These are phyloP conservation scores for Annulohypoxylon moriforme DNA, from an alignment of 495 filamentous ascomycete species.

Conservation along the genomic window DNA sequence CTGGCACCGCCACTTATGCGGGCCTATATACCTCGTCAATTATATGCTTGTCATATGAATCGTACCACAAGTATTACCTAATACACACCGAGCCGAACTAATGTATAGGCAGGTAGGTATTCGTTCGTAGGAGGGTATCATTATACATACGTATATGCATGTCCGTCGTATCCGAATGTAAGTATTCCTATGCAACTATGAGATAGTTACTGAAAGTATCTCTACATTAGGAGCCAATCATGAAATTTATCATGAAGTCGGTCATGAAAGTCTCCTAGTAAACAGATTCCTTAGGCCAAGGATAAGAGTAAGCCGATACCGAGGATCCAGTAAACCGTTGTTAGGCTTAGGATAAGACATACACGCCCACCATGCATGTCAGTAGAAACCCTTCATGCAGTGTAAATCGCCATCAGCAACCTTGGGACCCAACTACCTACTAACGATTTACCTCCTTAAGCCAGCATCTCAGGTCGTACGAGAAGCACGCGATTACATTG, in stretches of 20 bases:
- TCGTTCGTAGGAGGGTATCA: background rate
- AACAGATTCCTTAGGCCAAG: background rate
- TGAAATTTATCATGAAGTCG: background rate
- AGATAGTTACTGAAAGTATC: background rate
- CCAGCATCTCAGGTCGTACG: background rate
- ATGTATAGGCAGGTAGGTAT: background rate
- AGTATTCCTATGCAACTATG: background rate
- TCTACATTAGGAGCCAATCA: background rate
- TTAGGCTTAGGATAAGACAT: conserved; percentile 3
- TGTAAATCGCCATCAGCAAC: background rate
- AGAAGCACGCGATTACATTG: background rate
- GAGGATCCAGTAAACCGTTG: background rate
- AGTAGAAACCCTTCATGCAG: background rate
- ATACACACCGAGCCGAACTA: background rate
- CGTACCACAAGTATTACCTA: background rate
- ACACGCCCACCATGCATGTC: background rate
- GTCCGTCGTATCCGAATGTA: background rate
- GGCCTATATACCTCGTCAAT: conserved; percentile 11
- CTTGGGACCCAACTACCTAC: background rate
- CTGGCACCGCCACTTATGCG: background rate
- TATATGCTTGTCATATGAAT: background rate
- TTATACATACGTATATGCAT: background rate
- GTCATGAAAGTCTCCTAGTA: background rate
- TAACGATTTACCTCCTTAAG: background rate
- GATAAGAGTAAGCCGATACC: conserved; percentile 1